Evolutionary conservation across 2,329 filamentous ascomycete species (phyloP), one percentile per base, ranked within the genome.

Genomic region (Ascochyta lentis): DNA sequence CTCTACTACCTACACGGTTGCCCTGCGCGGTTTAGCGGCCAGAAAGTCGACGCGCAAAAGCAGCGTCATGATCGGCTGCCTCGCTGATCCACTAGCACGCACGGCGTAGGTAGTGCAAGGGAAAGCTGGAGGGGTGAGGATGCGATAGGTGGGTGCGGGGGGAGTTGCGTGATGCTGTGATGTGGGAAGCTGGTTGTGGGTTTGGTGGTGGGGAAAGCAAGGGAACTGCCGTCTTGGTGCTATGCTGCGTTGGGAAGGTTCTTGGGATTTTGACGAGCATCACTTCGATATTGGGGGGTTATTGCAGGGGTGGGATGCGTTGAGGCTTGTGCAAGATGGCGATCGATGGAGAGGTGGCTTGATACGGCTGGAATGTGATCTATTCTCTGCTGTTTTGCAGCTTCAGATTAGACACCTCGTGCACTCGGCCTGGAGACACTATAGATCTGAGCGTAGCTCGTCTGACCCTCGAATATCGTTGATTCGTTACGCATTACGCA

Each of bases 61-160:
- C 50, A 38, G 43, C 50, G 38, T 53, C 43, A 43, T 24, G 38
- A 53, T 53, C 43, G 50, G 13, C 24, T 27, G 12, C 19, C 16
- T 33, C 12, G 39, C 39, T 27, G 29, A 2, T 41, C 35, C 19
- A 45, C 41, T 23, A 34, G 34, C 23, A 12, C 9, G 37, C 37
- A 40, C 35, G 15, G n/a, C 24, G 19, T 26, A 8, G 27, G 29
- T 31, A 13, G 29, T 19, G 19, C 19, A 19, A 19, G 19, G 19
- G 19, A 19, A 3, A 31, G 29, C 29, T 31, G 29, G 6, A 33
- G 19, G 42, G 31, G 29, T 16, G 37, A 47, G 6, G 29, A 29
- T 46, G 42, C 29, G 31, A 48, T 52, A 40, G 41, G 48, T 27
- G 24, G 9, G 16, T 19, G 33, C 24, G 3, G 23, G 31, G 24